Conservation (phyloP, 169 alveolate genomes). For the Cryptosporidium ryanae region DNA sequence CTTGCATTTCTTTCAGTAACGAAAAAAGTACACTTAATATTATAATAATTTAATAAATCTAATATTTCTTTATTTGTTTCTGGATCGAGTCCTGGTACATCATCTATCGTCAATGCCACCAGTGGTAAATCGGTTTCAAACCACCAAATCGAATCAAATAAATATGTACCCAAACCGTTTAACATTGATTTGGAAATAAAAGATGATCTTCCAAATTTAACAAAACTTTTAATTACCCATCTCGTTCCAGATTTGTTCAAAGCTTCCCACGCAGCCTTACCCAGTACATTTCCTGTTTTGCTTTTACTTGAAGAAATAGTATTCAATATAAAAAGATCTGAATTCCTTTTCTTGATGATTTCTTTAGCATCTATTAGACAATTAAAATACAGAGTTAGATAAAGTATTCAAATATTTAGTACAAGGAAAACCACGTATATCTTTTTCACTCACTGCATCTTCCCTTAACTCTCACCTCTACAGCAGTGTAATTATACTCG, state of each 20-base stretch:
- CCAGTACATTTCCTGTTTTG: conserved; percentile 50
- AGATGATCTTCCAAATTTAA: conserved; percentile 61
- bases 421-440: background rate
- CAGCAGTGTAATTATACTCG: no score
- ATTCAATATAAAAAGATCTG: conserved; percentile 31
- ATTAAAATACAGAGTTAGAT: background rate
- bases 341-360: background rate
- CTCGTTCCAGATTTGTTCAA: conserved; percentile 57
- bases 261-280: conserved; percentile 71
- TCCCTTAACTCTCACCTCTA: background rate
- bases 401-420: background rate
- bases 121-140: conserved; percentile 57
- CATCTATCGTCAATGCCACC: conserved; percentile 75
- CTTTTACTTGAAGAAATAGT: conserved; percentile 61
- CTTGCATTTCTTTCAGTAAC: conserved; percentile 73
- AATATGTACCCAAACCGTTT: conserved; percentile 46
- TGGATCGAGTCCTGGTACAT: conserved; percentile 72
- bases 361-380: conserved; percentile 46
- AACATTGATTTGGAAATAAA: conserved; percentile 53
- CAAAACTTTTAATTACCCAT: conserved; percentile 53
- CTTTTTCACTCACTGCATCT: background rate
- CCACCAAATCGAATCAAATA: conserved; percentile 69
- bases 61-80: conserved; percentile 29
- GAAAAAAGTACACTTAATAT: conserved; percentile 70
- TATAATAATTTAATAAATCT: conserved; percentile 24